phyloP scores from a whole-genome alignment of 768 basidiomycete species.

The Pilatotrama ljubarskyi region DNA sequence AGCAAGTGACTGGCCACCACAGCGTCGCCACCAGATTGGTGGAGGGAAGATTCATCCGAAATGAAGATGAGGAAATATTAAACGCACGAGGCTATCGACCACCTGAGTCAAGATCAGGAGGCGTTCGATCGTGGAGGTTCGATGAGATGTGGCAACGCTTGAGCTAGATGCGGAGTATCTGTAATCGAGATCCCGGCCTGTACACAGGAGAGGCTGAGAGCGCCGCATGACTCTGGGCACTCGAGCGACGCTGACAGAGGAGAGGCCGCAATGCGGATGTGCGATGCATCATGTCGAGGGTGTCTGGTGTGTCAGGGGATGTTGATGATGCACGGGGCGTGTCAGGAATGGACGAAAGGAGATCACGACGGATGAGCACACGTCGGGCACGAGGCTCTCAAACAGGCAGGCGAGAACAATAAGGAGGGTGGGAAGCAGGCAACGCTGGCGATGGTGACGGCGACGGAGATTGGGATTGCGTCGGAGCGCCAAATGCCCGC shows the following conservation, averaged over 20 bases:
- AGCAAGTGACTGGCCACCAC: not conserved
- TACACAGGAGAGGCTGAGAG: not conserved
- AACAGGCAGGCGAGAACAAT: conserved; percentile 28
- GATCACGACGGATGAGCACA: conserved; percentile 4
- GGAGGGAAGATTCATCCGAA: conserved; percentile 7
- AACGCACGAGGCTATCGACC: conserved; percentile 20
- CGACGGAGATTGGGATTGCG: conserved; percentile 13
- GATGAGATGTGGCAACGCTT: conserved; percentile 2
- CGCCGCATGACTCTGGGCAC: conserved; percentile 2
- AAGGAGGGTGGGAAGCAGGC: conserved; percentile 23
- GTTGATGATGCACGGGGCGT: conserved; percentile 3
- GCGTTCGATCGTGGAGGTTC: conserved; percentile 6
- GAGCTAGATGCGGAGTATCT: conserved; percentile 2
- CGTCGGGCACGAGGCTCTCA: conserved; percentile 28
- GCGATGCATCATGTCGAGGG: not conserved
- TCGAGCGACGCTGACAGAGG: not conserved
- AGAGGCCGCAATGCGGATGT: not conserved
- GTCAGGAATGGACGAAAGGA: not conserved
- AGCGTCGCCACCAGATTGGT: conserved; percentile 2
- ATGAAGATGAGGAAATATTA: conserved; percentile 11
- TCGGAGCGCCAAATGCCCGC: conserved; percentile 13
- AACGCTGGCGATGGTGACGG: conserved; percentile 19
- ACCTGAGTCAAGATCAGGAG: conserved; percentile 10
- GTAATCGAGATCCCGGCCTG: not conserved
- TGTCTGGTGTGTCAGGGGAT: not conserved